Conservation (phyloP, 352 stramenopile species). For the Hyphochytrium catenoides region DNA sequence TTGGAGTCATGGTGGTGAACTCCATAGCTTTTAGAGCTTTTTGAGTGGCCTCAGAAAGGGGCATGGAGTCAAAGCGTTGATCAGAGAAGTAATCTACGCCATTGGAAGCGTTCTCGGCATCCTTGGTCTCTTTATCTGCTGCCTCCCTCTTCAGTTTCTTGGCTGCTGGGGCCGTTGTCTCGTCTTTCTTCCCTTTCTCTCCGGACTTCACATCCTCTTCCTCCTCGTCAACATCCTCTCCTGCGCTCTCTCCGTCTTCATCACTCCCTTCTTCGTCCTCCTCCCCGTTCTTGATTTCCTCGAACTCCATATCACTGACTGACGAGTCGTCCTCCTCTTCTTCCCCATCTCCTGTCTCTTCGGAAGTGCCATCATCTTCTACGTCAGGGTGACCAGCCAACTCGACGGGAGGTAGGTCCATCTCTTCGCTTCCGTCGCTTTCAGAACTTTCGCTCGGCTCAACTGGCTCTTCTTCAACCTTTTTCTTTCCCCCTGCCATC, state of each 20-base stretch:
- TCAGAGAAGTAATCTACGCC: slow-evolving; percentile 55
- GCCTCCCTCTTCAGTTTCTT: neutral
- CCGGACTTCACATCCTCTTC: slow-evolving; percentile 12
- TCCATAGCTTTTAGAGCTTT: slow-evolving; percentile 62
- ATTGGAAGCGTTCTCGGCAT: slow-evolving; percentile 12
- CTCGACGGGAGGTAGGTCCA: too few relatives aligned
- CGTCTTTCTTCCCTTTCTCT: slow-evolving; percentile 11
- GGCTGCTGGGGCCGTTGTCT: neutral
- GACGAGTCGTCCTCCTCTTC: slow-evolving; percentile 7
- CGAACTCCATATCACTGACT: neutral
- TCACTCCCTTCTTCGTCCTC: slow-evolving; percentile 18
- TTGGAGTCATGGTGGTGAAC: slow-evolving; percentile 90
- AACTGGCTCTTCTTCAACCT: too few relatives aligned
- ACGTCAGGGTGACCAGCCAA: slow-evolving; percentile 4
- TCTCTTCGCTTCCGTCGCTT: slow-evolving; percentile 13
- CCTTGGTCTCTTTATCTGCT: slow-evolving; percentile 14
- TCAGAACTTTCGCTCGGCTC: neutral
- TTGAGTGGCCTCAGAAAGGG: slow-evolving; percentile 70
- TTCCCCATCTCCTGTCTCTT: slow-evolving; percentile 3
- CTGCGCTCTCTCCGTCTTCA: slow-evolving; percentile 6
- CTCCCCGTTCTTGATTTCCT: slow-evolving; percentile 11
- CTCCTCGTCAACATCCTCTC: slow-evolving; percentile 8
- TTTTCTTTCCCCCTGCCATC: too few relatives aligned
- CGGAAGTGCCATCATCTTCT: slow-evolving; percentile 1
- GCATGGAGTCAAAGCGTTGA: slow-evolving; percentile 65